A percentile compares a stretch with the other conserved stretches of the same genome.
phyloP scores from a whole-genome alignment of 2,329 filamentous ascomycete species.

The Penicillium sp. region DNA sequence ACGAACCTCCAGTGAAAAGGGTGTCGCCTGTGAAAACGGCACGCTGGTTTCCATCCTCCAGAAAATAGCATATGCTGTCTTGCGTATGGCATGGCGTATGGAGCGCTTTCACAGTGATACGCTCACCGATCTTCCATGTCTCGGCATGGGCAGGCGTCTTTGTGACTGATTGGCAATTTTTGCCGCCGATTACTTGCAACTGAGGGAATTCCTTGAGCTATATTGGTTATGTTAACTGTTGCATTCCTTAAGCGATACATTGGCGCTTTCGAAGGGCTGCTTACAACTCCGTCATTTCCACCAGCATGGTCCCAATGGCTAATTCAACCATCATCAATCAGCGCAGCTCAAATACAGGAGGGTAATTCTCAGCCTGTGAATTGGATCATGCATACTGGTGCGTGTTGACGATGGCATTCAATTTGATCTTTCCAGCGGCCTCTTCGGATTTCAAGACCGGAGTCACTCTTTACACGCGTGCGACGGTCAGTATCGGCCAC shows the following conservation, averaged over 20 bases:
- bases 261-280: not conserved
- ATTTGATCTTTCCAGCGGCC: constrained; percentile 66
- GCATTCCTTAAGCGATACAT: no score
- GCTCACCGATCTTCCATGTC: constrained; percentile 73
- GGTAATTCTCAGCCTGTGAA: not conserved
- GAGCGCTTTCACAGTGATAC: constrained; percentile 75
- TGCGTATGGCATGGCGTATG: constrained; percentile 98
- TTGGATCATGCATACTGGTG: constrained; percentile 69
- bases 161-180: constrained; percentile 76
- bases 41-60: constrained; percentile 69
- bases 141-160: constrained; percentile 71
- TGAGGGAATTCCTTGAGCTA: constrained; percentile 55
- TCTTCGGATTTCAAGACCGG: constrained; percentile 70
- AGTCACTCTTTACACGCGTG: constrained; percentile 54
- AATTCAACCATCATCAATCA: not conserved
- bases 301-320: constrained; percentile 95
- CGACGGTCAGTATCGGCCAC: not conserved
- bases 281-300: constrained; percentile 70
- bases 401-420: constrained; percentile 90
- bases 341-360: not conserved
- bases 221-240: not conserved
- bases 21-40: constrained; percentile 96
- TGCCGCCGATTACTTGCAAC: constrained; percentile 80
- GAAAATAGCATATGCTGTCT: constrained; percentile 94
- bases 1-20: constrained; percentile 68